Evolutionary conservation across 2,329 filamentous ascomycete species (phyloP), one percentile per base, ranked within the genome.

Genomic region (Aspergillus melleus): DNA sequence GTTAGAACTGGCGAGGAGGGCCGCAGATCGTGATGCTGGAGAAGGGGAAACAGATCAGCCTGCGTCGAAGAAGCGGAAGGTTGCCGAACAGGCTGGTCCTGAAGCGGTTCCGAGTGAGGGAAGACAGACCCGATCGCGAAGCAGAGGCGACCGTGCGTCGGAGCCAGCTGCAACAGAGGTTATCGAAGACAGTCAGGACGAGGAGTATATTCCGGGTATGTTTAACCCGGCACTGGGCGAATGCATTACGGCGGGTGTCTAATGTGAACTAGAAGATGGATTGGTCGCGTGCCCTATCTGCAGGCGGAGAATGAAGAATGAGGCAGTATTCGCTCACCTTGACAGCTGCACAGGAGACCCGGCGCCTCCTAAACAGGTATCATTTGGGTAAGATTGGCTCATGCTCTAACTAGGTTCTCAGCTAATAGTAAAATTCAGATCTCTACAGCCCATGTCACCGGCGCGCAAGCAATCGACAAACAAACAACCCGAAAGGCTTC

Each of bases 201-300:
- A 77, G 50, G 75, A 75, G 54, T 74, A 70, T 55, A 55, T 73
- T 29, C 74, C 72, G 32, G 71, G 76, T 78, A 67, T 49, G 70
- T 65, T 46, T 16, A 12, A 22, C 20, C 2, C 1, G 30, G 6
- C n/a, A 8, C 12, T 22, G n/a, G 26, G 10, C 20, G 24, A 29
- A 22, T 49, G 19, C 5, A 16, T 14, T 39, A 30, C 44, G 3
- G 22, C 16, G 29, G 3, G 14, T 2, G 29, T 60, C 66, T 67
- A 65, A 69, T 59, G 16, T 24, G n/a, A 51, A 61, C 66, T 71
- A 81, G 87, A 90, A 29, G 90, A 95, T 66, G 92, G 91, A 3
- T 80, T 95, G 14, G 90, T 93, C 1, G 82, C 86, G 46, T 99
- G 95, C 72, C 95, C 95, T 0, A 89, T 94, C 19, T 99, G 95